Percentiles rank a stretch among this genome's conserved stretches.
Evolutionary conservation across 768 basidiomycete genomes (phyloP).

Genomic region (Butyriboletus loyo): DNA sequence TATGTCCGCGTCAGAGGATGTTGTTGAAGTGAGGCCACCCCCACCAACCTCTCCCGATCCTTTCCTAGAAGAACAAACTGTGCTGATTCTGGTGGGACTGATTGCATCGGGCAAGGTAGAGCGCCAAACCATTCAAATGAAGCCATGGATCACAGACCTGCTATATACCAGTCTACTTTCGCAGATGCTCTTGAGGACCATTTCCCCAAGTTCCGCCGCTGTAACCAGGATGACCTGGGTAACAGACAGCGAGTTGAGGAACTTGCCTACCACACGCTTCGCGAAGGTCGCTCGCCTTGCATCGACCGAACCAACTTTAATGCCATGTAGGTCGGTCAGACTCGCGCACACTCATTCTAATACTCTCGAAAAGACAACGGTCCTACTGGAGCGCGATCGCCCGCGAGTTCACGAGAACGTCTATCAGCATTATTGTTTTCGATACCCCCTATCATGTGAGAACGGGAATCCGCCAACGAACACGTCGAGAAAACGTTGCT

Average conservation of each 20-base stretch:
- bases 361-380: conserved; percentile 49
- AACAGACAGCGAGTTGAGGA: conserved; percentile 62
- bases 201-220: conserved; percentile 61
- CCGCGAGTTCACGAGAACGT: conserved; percentile 57
- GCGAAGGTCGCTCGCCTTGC: conserved; percentile 65
- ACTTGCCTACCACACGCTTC: conserved; percentile 49
- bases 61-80: conserved; percentile 39
- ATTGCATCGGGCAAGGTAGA: conserved; percentile 72
- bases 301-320: conserved; percentile 80
- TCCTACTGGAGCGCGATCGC: conserved; percentile 75
- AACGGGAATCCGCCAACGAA: conserved; percentile 5
- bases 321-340: conserved; percentile 44
- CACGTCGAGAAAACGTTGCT: conserved; percentile 9
- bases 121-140: background rate
- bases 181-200: conserved; percentile 63
- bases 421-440: conserved; percentile 73
- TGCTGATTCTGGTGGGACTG: conserved; percentile 72
- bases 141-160: conserved; percentile 2
- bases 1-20: conserved; percentile 14
- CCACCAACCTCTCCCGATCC: conserved; percentile 11
- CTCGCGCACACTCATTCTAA: background rate
- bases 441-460: conserved; percentile 74
- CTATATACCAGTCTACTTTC: conserved; percentile 50
- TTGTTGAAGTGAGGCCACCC: background rate
- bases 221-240: conserved; percentile 81